These are phyloP conservation scores for Tricholoma hemisulphureum DNA, from an alignment of 768 basidiomycete species.

Conservation along the genomic window DNA sequence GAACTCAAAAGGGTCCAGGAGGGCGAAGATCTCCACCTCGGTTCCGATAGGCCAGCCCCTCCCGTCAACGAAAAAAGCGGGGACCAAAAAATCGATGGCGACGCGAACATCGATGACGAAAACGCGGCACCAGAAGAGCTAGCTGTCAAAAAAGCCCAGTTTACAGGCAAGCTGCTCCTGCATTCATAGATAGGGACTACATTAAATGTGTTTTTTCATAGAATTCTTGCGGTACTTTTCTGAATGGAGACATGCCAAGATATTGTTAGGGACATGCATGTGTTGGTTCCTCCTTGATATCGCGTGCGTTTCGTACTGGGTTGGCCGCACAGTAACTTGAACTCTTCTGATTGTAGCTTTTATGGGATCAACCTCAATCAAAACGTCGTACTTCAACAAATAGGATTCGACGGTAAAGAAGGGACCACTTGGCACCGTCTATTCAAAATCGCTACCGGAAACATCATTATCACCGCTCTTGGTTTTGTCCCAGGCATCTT, in stretches of 20 bases:
- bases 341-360: constrained; percentile 45
- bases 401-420: constrained; percentile 59
- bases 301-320: constrained; percentile 39
- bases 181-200: background rate
- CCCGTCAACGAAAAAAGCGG: background rate
- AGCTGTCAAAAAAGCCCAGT: constrained; percentile 48
- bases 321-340: background rate
- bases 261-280: constrained; percentile 62
- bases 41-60: too few relatives aligned
- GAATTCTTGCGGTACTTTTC: constrained; percentile 70
- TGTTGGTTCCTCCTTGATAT: constrained; percentile 81
- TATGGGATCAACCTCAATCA: constrained; percentile 76
- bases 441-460: constrained; percentile 65
- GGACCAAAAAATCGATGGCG: background rate
- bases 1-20: constrained; percentile 36
- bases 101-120: too few relatives aligned
- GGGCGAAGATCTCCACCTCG: constrained; percentile 25
- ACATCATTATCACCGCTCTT: constrained; percentile 68
- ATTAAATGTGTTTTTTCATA: constrained; percentile 14
- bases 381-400: constrained; percentile 71
- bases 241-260: constrained; percentile 67
- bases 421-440: constrained; percentile 64
- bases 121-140: constrained; percentile 21
- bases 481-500: constrained; percentile 72
- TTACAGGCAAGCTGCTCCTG: constrained; percentile 37